Evolutionary conservation across 2,329 filamentous ascomycete species (phyloP), one percentile per base, ranked within the genome.

Genomic region (Penicillium sp.): DNA sequence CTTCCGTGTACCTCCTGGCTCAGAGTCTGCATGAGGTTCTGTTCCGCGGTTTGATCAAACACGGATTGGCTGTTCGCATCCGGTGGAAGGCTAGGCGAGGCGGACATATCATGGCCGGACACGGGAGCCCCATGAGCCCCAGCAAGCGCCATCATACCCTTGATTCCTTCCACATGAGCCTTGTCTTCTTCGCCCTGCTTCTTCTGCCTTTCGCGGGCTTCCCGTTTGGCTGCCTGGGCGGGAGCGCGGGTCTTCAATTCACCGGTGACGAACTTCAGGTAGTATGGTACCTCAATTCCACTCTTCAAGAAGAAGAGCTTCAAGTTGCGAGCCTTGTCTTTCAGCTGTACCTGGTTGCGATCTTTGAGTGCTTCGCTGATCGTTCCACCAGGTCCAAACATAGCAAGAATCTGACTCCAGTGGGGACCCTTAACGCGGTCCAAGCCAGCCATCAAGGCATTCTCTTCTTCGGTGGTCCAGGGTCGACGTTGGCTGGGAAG

Each of bases 251-350:
- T 96, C 75, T 94, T 93, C 38, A 96, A 78, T 74, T 96, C 92
- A 4, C 92, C 92, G 0, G 92, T 96, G 11, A 96, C 92, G 31
- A 89, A 90, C 68, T 92, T 87, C 23, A 96, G 77, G 65, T 94
- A 94, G 66, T 90, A 91, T 0, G 92, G 92, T 72, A 96, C 92
- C 68, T 96, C 92, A 5, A 91, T 92, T 51, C 91, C 91, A 19
- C 89, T 93, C 78, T 96, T 96, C 53, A 96, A 78, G 74, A 96
- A 96, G 77, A 94, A 96, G 0, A 96, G 77, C 73, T 96, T 96
- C 48, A 96, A 76, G 63, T 96, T 96, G 49, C 91, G 82, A 0
- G 91, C 91, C 74, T 96, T 96, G 70, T 96, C 91, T 73, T 96
- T 96, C 13, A 96, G 80, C 70, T 96, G 92, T 0, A 96, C 92